phyloP scores from a whole-genome alignment of 2,329 filamentous ascomycete species.

The Hypoxylon sp. region DNA sequence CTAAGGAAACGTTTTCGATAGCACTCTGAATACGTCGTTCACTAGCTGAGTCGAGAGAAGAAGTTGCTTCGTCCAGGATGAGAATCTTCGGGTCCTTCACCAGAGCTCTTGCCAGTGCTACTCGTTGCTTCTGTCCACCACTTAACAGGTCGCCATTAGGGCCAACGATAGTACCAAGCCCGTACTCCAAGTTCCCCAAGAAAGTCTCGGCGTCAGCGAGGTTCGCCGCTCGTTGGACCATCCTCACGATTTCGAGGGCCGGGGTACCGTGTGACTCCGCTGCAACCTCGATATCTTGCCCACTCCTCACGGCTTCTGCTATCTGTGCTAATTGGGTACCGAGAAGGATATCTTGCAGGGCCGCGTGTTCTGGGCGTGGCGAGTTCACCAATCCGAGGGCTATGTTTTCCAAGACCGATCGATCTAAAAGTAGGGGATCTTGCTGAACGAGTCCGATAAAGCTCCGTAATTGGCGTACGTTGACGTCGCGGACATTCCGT shows the following conservation, averaged over 20 bases:
- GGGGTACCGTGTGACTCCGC: conserved; percentile 61
- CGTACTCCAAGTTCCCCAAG: conserved; percentile 63
- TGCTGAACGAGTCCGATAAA: conserved; percentile 55
- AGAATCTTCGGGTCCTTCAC: conserved; percentile 63
- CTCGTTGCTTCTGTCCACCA: conserved; percentile 65
- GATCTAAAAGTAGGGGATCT: conserved; percentile 54
- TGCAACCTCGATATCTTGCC: conserved; percentile 62
- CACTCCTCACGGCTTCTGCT: conserved; percentile 66
- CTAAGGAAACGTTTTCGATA: conserved; percentile 54
- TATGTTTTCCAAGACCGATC: conserved; percentile 58
- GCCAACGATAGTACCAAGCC: conserved; percentile 61
- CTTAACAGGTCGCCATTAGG: conserved; percentile 61
- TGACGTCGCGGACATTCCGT: conserved; percentile 62
- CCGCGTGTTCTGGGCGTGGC: conserved; percentile 49
- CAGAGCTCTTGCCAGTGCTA: conserved; percentile 64
- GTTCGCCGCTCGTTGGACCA: conserved; percentile 65
- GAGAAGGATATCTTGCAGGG: conserved; percentile 63
- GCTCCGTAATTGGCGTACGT: conserved; percentile 58
- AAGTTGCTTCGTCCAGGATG: conserved; percentile 66
- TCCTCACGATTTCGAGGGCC: conserved; percentile 65
- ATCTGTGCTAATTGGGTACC: conserved; percentile 65
- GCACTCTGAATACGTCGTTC: conserved; percentile 61
- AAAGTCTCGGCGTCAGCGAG: conserved; percentile 70
- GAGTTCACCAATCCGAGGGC: conserved; percentile 57
- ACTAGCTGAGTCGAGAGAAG: conserved; percentile 64